A percentile compares a stretch with the other conserved stretches of the same genome.
phyloP scores from a whole-genome alignment of 495 filamentous ascomycete genomes.

The Tuber umbilicatum region DNA sequence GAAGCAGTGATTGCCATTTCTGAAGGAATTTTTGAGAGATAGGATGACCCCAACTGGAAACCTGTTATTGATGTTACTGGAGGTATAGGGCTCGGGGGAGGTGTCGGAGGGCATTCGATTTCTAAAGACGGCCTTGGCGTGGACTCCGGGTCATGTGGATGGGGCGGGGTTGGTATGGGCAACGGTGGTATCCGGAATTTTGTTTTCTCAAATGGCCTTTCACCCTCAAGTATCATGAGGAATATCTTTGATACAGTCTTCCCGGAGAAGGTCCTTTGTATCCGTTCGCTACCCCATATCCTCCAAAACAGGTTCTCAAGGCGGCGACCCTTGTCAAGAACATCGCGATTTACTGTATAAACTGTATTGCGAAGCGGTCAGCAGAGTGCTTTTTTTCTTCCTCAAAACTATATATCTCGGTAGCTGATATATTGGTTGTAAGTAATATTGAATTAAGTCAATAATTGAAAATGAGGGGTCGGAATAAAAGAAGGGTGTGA shows the following conservation, averaged over 20 bases:
- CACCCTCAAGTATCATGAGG: conserved; percentile 37
- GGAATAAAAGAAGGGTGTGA: conserved; percentile 1
- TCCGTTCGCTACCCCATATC: conserved; percentile 40
- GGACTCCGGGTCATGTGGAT: conserved; percentile 15
- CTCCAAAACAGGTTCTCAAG: conserved; percentile 42
- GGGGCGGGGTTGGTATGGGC: conserved; percentile 27
- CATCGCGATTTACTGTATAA: conserved; percentile 40
- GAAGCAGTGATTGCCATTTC: conserved; percentile 37
- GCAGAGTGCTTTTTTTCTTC: conserved; percentile 29
- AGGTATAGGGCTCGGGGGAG: conserved; percentile 40
- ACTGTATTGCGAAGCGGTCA: conserved; percentile 35
- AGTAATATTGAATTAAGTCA: conserved; percentile 34
- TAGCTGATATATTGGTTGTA: conserved; percentile 37
- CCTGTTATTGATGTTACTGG: conserved; percentile 24
- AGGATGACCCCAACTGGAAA: conserved; percentile 30
- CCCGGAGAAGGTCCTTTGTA: conserved; percentile 34
- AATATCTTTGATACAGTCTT: conserved; percentile 37
- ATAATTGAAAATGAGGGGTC: conserved; percentile 11
- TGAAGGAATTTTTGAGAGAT: conserved; percentile 33
- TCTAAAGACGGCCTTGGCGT: conserved; percentile 33
- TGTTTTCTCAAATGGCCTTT: conserved; percentile 28
- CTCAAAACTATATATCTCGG: conserved; percentile 16
- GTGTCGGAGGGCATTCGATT: conserved; percentile 38
- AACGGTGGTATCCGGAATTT: conserved; percentile 25
- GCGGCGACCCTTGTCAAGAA: conserved; percentile 38